A percentile compares a stretch with the other conserved stretches of the same genome.
These are phyloP conservation scores for Ascochyta viciae-villosae DNA, from an alignment of 2,329 filamentous ascomycete genomes.

Conservation along the genomic window DNA sequence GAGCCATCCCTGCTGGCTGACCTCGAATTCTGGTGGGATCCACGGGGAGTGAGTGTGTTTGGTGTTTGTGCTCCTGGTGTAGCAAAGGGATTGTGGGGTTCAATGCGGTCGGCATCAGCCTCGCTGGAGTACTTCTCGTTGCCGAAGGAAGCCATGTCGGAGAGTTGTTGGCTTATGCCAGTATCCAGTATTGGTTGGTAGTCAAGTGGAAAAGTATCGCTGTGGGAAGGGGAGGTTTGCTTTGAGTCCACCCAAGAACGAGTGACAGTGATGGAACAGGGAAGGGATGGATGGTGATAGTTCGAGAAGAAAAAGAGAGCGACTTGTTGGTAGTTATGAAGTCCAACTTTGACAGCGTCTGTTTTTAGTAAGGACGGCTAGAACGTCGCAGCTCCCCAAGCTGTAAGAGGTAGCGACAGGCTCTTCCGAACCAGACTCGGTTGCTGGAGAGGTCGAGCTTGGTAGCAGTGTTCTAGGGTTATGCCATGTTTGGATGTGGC, in stretches of 20 bases:
- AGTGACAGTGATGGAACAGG: constrained; percentile 11
- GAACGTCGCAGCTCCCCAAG: constrained; percentile 14
- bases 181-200: not conserved
- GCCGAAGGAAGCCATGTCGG: constrained; percentile 13
- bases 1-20: constrained; percentile 17
- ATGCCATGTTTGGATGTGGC: constrained; percentile 12
- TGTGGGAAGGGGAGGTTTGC: not conserved
- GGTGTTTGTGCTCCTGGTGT: constrained; percentile 23
- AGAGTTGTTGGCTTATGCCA: constrained; percentile 2
- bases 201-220: constrained; percentile 1
- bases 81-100: constrained; percentile 25
- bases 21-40: constrained; percentile 17
- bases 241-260: constrained; percentile 13
- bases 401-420: constrained; percentile 16
- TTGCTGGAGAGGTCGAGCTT: constrained; percentile 9
- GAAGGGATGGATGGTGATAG: constrained; percentile 2
- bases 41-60: constrained; percentile 15
- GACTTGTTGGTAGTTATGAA: constrained; percentile 17
- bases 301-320: constrained; percentile 6
- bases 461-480: constrained; percentile 17
- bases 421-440: constrained; percentile 9
- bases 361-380: constrained; percentile 20
- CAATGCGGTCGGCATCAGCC: constrained; percentile 13
- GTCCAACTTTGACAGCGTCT: constrained; percentile 8
- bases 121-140: constrained; percentile 19